Conservation (phyloP, 129 eudicot genomes). For the Deinandra increscens region DNA sequence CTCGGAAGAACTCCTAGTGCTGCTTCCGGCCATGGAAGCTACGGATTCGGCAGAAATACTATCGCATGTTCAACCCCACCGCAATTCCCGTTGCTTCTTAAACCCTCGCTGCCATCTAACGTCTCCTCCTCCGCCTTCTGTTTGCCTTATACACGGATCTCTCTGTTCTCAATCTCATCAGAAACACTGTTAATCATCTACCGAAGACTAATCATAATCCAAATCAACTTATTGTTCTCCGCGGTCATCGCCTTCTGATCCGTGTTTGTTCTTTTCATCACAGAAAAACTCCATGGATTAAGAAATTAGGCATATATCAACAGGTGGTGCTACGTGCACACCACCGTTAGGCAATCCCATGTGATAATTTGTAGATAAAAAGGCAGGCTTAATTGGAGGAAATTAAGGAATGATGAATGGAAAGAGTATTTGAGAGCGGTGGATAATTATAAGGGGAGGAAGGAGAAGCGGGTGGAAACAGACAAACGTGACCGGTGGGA, state of each 20-base stretch:
- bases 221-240: constrained; percentile 19
- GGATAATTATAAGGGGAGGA: constrained; percentile 14
- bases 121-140: neutral
- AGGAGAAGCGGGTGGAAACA: constrained; percentile 27
- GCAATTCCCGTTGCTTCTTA: too few relatives aligned
- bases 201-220: constrained; percentile 20
- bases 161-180: constrained; percentile 23
- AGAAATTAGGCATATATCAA: constrained; percentile 2
- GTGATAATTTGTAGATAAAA: neutral
- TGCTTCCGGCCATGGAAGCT: constrained; percentile 71
- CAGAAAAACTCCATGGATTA: constrained; percentile 8
- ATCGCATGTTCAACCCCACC: neutral
- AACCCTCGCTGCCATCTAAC: neutral
- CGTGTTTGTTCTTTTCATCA: constrained; percentile 3
- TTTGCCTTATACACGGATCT: constrained; percentile 2
- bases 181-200: constrained; percentile 16
- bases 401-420: neutral
- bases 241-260: constrained; percentile 13
- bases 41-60: constrained; percentile 42
- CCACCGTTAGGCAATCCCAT: constrained; percentile 5
- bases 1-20: constrained; percentile 58
- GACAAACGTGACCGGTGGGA: constrained; percentile 41
- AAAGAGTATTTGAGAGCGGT: constrained; percentile 6
- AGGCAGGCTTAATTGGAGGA: neutral
- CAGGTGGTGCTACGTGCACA: constrained; percentile 1